These are phyloP conservation scores for Butyriboletus appendiculatus DNA, from an alignment of 1,284 basidiomycete species.

Conservation along the genomic window DNA sequence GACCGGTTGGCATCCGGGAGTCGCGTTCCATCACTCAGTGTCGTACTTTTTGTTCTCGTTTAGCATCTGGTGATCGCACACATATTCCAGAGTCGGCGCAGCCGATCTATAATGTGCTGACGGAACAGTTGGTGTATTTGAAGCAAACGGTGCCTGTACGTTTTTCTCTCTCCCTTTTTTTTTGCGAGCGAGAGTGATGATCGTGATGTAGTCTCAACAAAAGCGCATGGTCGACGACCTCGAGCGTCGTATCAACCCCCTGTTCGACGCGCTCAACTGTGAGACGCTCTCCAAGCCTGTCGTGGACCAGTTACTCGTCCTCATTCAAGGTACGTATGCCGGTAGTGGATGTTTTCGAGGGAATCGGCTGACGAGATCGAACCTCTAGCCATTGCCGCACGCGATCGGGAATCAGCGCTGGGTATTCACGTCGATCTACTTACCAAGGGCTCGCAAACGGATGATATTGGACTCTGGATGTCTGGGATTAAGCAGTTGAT, in stretches of 20 bases:
- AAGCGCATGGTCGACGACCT: constrained; percentile 87
- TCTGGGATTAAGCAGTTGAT: constrained; percentile 85
- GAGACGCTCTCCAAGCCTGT: constrained; percentile 78
- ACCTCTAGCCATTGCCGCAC: constrained; percentile 69
- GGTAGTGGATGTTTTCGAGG: not conserved
- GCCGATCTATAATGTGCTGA: constrained; percentile 71
- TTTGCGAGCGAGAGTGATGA: not conserved
- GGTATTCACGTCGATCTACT: constrained; percentile 80
- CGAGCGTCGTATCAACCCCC: constrained; percentile 81
- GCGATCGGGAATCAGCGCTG: constrained; percentile 70
- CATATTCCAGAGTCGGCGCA: constrained; percentile 81
- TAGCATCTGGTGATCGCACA: constrained; percentile 87
- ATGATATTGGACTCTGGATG: constrained; percentile 88
- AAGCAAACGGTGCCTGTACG: constrained; percentile 74
- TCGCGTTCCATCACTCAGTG: not conserved
- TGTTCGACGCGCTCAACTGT: constrained; percentile 93
- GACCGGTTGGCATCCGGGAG: not conserved
- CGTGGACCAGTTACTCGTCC: constrained; percentile 65
- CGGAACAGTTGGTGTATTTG: constrained; percentile 60
- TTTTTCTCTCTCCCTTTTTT: constrained; percentile 20
- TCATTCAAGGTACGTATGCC: constrained; percentile 58
- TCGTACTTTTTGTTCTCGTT: not conserved
- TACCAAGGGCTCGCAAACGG: constrained; percentile 71
- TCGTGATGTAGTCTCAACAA: constrained; percentile 62
- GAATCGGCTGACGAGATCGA: constrained; percentile 56